Percentiles rank a stretch among this genome's conserved stretches.
Evolutionary conservation across 2,329 filamentous ascomycete species (phyloP).

Genomic region (Dryadomyces sulphureus): DNA sequence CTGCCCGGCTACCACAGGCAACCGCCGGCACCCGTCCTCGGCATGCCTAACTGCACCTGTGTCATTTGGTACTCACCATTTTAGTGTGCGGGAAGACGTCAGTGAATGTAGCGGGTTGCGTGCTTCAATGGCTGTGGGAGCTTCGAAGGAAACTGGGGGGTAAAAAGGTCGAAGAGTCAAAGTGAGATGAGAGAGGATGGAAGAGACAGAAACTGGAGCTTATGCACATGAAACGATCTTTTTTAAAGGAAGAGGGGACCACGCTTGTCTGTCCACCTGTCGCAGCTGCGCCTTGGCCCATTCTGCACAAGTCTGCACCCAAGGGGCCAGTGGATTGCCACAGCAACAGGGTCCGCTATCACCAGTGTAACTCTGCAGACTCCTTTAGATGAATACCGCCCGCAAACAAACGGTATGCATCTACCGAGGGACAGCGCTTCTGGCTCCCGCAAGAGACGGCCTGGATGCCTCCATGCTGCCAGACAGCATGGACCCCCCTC

Average conservation of each 20-base stretch:
- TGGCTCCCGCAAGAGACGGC: too few species aligned
- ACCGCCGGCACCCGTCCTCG: neutral
- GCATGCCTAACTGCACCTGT: neutral
- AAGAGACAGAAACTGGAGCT: neutral
- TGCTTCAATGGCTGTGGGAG: neutral
- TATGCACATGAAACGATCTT: neutral
- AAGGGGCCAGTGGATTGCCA: constrained; percentile 5
- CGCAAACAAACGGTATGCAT: neutral
- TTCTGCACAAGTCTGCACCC: neutral
- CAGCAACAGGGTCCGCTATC: constrained; percentile 5
- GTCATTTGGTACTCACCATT: neutral
- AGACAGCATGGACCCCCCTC: too few species aligned
- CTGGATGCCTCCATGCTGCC: too few species aligned
- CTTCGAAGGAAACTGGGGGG: neutral
- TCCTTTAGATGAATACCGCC: neutral
- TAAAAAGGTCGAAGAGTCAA: neutral
- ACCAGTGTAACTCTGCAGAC: neutral
- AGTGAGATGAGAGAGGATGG: neutral
- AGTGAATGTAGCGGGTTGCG: too few species aligned
- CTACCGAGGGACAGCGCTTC: too few species aligned
- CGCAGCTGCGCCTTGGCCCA: neutral
- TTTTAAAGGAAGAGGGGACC: neutral
- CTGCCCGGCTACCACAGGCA: constrained; percentile 2
- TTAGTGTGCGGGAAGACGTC: neutral
- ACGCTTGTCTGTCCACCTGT: neutral